Conservation (phyloP, 495 filamentous ascomycete genomes). For the Endocarpon pusillum region DNA sequence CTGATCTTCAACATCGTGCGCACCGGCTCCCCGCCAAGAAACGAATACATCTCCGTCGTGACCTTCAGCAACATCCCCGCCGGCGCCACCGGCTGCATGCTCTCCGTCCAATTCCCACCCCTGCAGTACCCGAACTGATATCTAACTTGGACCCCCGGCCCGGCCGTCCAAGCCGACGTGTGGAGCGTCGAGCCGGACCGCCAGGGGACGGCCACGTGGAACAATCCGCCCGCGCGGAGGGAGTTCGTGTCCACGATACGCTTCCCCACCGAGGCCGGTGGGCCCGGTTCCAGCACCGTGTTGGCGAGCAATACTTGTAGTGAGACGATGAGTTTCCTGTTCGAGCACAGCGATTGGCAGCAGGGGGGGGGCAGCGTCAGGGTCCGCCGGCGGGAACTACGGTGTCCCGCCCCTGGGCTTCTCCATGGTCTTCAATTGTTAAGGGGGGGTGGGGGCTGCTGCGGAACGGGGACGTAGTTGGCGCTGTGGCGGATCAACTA, state of each 20-base stretch:
- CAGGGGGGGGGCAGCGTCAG: constrained; percentile 3
- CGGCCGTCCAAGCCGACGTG: constrained; percentile 6
- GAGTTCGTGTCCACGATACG: constrained; percentile 4
- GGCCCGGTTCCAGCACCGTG: not conserved
- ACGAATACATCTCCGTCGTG: constrained; percentile 5
- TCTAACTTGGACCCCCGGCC: constrained; percentile 8
- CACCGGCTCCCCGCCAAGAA: not conserved
- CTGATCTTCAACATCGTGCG: constrained; percentile 7
- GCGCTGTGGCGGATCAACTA: no score
- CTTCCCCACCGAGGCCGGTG: constrained; percentile 5
- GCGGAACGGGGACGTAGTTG: no score
- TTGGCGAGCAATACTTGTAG: constrained; percentile 6
- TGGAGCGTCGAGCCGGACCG: constrained; percentile 5
- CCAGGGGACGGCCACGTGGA: constrained; percentile 6
- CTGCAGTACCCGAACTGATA: constrained; percentile 1
- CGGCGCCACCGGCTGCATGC: constrained; percentile 9
- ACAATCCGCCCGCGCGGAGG: constrained; percentile 4
- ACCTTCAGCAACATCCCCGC: constrained; percentile 10
- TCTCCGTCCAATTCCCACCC: constrained; percentile 6
- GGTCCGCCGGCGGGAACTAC: constrained; percentile 3
- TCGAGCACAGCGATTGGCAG: constrained; percentile 7
- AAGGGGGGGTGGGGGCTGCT: no score
- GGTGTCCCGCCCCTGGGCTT: constrained; percentile 5
- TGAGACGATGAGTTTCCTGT: constrained; percentile 9
- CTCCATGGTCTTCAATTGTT: constrained; percentile 11